Evolutionary conservation across 176 grass and related monocot genomes (phyloP), one percentile per base, ranked within the genome.

Genomic region (Bonia amplexicaulis): DNA sequence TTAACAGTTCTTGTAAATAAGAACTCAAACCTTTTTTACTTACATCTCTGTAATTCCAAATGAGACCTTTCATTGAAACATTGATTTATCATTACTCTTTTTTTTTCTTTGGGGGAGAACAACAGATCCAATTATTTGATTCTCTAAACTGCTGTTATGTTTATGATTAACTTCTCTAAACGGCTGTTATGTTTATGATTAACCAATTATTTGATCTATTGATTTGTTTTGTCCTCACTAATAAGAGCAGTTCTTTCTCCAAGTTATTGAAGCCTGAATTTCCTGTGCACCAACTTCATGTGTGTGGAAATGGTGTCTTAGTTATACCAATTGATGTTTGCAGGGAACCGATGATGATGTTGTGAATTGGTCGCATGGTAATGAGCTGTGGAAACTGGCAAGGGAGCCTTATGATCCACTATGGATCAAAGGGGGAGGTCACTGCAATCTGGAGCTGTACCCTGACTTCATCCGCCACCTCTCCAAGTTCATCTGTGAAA

Each of bases 391-490:
- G 90, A 99, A 96, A 74, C 69, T 95, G 67, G 88, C 97, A 46
- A 89, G 87, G 75, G 97, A 99, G n/a, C 92, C 97, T 2, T 96
- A 96, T 12, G 97, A 99, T 48, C 97, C 97, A 51, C 88, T 99
- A 39, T 99, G 97, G 97, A 94, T 99, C 84, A 99, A 96, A 86
- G 97, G 97, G 57, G 97, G 97, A 0, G 93, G 93, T n/a, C 97
- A 96, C 77, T 99, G 97, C 91, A 99, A 99, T 79, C 93, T 99
- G 25, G 97, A 99, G 85, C 81, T 96, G 71, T 99, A 99, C 71
- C 93, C 97, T 0, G 97, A 99, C 76, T 99, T 92, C 83, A 99
- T 96, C 55, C 86, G 86, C 26, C 97, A 99, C 81, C 88, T 99
- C 37, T 92, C 88, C 86, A 91, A 86, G 83, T 99, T 99, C 81